These are phyloP conservation scores for Phalaenopsis aphrodite DNA, from an alignment of 106 monocot genomes.

Conservation along the genomic window DNA sequence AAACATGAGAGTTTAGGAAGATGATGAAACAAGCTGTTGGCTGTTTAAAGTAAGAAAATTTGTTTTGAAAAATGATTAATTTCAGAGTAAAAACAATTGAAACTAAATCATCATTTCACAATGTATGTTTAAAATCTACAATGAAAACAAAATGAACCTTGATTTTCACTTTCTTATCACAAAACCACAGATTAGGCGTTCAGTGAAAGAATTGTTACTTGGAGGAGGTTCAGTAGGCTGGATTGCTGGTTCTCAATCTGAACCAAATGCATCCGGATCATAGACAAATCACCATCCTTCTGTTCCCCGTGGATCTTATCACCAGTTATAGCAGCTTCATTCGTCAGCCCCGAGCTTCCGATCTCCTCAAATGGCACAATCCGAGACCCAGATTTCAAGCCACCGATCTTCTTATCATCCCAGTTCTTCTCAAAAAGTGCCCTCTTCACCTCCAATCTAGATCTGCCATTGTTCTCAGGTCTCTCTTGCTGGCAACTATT, in stretches of 20 bases:
- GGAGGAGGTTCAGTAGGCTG: constrained; percentile 67
- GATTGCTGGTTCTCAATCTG: constrained; percentile 95
- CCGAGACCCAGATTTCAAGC: constrained; percentile 31
- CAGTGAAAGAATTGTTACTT: constrained; percentile 35
- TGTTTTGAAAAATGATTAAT: no score
- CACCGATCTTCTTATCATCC: constrained; percentile 36
- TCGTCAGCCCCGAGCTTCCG: constrained; percentile 19
- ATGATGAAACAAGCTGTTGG: no score
- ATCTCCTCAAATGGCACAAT: constrained; percentile 49
- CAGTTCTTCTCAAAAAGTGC: constrained; percentile 31
- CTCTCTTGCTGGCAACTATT: neutral
- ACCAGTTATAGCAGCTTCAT: constrained; percentile 6
- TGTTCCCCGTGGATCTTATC: constrained; percentile 20
- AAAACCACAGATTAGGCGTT: neutral
- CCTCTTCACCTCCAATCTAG: constrained; percentile 28
- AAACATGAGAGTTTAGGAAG: no score
- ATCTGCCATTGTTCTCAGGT: constrained; percentile 2
- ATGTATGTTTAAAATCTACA: no score
- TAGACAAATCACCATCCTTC: constrained; percentile 42
- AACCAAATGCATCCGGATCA: constrained; percentile 72
- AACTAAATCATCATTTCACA: no score
- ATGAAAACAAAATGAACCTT: no score
- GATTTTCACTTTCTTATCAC: no score
- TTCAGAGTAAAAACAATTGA: no score
- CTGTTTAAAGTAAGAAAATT: no score